Conservation (phyloP, 495 filamentous ascomycete genomes). For the Neurospora sp. region DNA sequence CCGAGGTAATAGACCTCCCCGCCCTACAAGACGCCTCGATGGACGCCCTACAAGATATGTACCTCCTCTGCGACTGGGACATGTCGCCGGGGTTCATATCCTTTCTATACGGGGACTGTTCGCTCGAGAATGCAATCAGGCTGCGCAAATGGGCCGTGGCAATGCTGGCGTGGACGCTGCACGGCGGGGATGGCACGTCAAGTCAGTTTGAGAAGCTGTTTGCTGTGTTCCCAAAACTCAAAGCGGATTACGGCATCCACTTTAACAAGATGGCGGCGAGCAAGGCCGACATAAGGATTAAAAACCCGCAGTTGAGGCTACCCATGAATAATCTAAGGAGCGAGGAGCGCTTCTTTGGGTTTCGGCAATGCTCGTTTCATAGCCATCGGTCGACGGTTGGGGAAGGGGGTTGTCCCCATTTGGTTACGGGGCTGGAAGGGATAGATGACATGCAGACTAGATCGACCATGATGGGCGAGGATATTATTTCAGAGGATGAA, state of each 20-base stretch:
- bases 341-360: slow-evolving; percentile 38
- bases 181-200: slow-evolving; percentile 14
- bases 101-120: slow-evolving; percentile 36
- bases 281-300: slow-evolving; percentile 34
- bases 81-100: slow-evolving; percentile 32
- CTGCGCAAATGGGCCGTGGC: slow-evolving; percentile 39
- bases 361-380: slow-evolving; percentile 40
- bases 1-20: slow-evolving; percentile 29
- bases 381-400: slow-evolving; percentile 33
- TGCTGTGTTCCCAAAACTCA: slow-evolving; percentile 24
- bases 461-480: neutral
- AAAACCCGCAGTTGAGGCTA: slow-evolving; percentile 39
- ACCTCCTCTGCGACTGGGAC: slow-evolving; percentile 39
- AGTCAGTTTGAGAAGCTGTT: slow-evolving; percentile 27
- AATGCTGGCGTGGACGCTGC: slow-evolving; percentile 37
- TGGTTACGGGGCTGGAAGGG: neutral
- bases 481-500: neutral
- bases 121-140: slow-evolving; percentile 27
- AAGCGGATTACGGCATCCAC: slow-evolving; percentile 33
- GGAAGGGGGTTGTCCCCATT: slow-evolving; percentile 32
- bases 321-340: slow-evolving; percentile 33
- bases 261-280: slow-evolving; percentile 30
- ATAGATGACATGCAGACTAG: neutral
- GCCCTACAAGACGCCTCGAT: slow-evolving; percentile 36
- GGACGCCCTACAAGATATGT: slow-evolving; percentile 40